These are phyloP conservation scores for Colletotrichum liriopes DNA, from an alignment of 2,329 filamentous ascomycete genomes.

Conservation along the genomic window DNA sequence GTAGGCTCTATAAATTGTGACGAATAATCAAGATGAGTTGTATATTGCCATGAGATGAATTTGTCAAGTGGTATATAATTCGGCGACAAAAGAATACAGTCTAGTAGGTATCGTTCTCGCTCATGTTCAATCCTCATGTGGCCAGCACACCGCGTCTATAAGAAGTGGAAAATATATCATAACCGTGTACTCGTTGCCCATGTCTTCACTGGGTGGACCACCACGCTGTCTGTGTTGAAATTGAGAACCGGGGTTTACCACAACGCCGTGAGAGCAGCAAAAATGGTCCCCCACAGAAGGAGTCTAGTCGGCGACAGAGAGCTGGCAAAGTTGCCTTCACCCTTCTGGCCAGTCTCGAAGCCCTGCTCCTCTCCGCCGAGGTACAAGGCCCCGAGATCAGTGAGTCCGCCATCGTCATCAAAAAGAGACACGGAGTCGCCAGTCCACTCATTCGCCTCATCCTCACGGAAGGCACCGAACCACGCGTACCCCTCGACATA, in stretches of 20 bases:
- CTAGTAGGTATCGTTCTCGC: slow-evolving; percentile 13
- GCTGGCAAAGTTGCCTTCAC: slow-evolving; percentile 21
- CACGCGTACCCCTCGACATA: slow-evolving; percentile 58
- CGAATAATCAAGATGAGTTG: not conserved
- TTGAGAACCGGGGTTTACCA: not conserved
- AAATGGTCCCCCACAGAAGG: not conserved
- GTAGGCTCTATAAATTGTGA: not conserved
- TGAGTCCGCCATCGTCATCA: slow-evolving; percentile 55
- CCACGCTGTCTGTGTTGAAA: too few species aligned
- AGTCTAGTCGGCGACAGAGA: not conserved
- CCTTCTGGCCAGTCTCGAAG: slow-evolving; percentile 52
- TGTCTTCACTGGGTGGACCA: too few species aligned
- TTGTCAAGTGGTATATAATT: not conserved
- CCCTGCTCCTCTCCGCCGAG: slow-evolving; percentile 57
- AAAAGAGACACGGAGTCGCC: slow-evolving; percentile 57
- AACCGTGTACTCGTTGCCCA: slow-evolving; percentile 1
- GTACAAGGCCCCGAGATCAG: slow-evolving; percentile 56
- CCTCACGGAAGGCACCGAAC: slow-evolving; percentile 58
- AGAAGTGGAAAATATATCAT: not conserved
- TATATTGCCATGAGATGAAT: not conserved
- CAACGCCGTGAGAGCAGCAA: not conserved
- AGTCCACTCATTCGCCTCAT: slow-evolving; percentile 58
- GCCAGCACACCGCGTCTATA: slow-evolving; percentile 8
- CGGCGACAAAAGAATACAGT: not conserved
- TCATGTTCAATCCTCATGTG: not conserved